Base-by-base conservation (phyloP, 768 basidiomycete species). In the Auricularia sp. region DNA sequence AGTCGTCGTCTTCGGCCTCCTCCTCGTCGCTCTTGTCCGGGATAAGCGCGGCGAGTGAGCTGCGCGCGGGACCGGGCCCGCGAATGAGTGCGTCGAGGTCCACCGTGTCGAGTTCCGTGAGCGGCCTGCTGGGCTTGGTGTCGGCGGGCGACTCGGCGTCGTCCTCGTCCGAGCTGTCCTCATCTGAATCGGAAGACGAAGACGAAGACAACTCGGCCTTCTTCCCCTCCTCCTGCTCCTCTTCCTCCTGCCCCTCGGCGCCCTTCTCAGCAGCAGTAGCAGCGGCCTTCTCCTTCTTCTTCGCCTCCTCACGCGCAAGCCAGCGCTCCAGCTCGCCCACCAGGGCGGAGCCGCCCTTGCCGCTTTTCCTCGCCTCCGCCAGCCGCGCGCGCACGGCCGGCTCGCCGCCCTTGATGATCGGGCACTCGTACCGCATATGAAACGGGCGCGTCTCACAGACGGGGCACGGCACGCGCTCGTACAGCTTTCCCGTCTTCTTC, bases 371-470 rank as follows among this genome's bases (percentile, higher is more conserved):
- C 21, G 85, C 71, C 66, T 82, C 79, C 7, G 69, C 72, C 54
- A 87, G 71, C 63, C 83, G 82, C 62, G 73, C 73, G 66, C 74
- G 75, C 68, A 87, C 77, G 7, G 78, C 71, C 7, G 74, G 72
- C 0, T 79, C 70, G 10, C 83, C 81, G 44, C 76, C 76, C 33
- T 74, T 65, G 33, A 87, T 75, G 29, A 79, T 71, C 4, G 82
- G 82, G 70, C 86, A 87, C 54, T 71, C 71, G 62, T 76, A 76
- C n/a, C 79, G 80, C 63, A 77, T 73, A 67, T 87, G 86, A 45
- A 76, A 74, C 6, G 82, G 79, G 3, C 68, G 67, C 56, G 71
- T 71, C 21, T 74, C 72, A 71, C 85, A 87, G 24, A 83, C 73
- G 47, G 79, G 80, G 66, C 85, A 83, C 1, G 29, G 14, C 16